Evolutionary conservation across 2,329 filamentous ascomycete species (phyloP), one percentile per base, ranked within the genome.

Genomic region (Pleurostoma richardsiae): DNA sequence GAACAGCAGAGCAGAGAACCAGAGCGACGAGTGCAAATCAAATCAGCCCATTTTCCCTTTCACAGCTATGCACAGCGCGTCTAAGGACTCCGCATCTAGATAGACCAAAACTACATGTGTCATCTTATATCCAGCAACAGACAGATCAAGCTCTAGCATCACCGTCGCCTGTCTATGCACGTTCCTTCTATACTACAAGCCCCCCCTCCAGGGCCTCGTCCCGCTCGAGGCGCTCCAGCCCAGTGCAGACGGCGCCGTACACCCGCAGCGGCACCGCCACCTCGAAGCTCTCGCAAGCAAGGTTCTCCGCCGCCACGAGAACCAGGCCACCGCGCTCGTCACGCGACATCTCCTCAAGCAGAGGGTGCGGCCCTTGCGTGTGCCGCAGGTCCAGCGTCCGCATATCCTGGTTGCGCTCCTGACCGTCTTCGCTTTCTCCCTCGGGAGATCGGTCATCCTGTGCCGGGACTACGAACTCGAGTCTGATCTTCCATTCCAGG

Each of bases 201-300:
- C 51, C 51, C 36, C 51, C 51, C 45, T 49, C 74, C 29, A 69
- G 62, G 31, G 70, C 75, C 57, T 79, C 75, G 41, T 81, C 78
- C 46, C 76, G 65, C 58, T 81, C 78, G 45, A 80, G 58, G 50
- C 70, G 70, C 61, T 82, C 79, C 48, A 82, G 60, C 6, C 78
- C 78, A 44, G 70, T 77, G 49, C 77, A 76, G 33, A 79, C 73
- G 19, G 80, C 79, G 39, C 82, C 82, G 59, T 95, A 96, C 7
- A 96, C 87, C 43, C 83, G 81, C 53, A 96, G 70, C 29, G 90
- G 90, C 41, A 96, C 89, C 31, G 83, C 82, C 41, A 95, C 87
- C 65, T 96, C 90, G 66, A 96, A 96, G 57, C 88, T 95, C 70
- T 96, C 90, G 57, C 89, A 92, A 6, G 83, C 77, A 44, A 96